A percentile compares a stretch with the other conserved stretches of the same genome.
Conservation (phyloP, 2,329 filamentous ascomycete species). For the Scytalidium sp. region DNA sequence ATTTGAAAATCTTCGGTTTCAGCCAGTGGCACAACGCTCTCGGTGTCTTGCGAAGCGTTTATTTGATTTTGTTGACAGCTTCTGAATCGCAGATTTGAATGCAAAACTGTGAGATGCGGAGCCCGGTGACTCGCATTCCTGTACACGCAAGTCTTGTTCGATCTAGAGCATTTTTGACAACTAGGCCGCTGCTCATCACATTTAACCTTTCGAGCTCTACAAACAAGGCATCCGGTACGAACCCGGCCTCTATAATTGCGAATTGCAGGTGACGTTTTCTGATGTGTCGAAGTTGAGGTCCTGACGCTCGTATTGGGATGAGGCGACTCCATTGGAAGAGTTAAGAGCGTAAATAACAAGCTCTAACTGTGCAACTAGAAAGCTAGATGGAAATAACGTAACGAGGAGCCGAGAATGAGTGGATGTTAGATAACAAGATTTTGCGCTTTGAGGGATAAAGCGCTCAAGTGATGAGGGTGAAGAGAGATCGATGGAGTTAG, state of each 20-base stretch:
- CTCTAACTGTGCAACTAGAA: background rate
- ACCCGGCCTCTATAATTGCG: slow-evolving; percentile 1
- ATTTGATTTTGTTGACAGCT: background rate
- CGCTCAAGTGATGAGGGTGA: background rate
- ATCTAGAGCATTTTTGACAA: slow-evolving; percentile 3
- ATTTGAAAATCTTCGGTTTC: background rate
- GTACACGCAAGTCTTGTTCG: slow-evolving; percentile 3
- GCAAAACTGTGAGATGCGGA: background rate
- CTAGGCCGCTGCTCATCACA: slow-evolving; percentile 2
- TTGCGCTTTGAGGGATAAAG: background rate
- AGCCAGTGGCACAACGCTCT: background rate
- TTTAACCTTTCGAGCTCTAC: slow-evolving; percentile 3
- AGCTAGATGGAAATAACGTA: background rate
- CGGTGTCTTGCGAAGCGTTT: background rate
- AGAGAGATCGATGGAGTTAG: background rate
- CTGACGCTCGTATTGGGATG: background rate
- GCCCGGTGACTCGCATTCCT: background rate
- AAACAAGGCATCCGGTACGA: slow-evolving; percentile 1
- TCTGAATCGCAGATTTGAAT: background rate
- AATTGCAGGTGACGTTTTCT: background rate
- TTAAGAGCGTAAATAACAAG: background rate
- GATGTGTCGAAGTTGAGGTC: background rate
- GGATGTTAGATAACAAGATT: background rate
- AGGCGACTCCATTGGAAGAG: background rate
- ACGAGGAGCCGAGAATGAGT: background rate